A percentile compares a stretch with the other conserved stretches of the same genome.
phyloP scores from a whole-genome alignment of 2,329 filamentous ascomycete genomes.

The Cladorrhinum sp. region DNA sequence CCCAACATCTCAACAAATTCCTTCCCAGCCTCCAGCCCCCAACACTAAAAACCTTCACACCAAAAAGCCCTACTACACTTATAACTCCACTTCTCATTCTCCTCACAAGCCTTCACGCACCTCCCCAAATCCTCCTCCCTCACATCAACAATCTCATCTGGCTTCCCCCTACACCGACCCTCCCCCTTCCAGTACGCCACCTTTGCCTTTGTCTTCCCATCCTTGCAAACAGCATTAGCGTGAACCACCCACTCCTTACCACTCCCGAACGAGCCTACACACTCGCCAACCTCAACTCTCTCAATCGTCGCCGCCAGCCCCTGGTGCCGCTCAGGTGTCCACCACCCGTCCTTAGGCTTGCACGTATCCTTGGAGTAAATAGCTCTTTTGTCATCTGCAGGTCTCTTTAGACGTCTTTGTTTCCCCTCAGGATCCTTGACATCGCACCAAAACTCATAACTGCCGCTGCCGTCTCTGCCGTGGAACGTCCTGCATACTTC shows the following conservation, averaged over 20 bases:
- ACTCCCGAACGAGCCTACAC: not conserved
- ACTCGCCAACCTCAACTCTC: not conserved
- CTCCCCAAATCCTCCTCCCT: not conserved
- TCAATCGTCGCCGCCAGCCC: not conserved
- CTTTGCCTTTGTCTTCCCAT: not conserved
- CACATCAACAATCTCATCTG: not conserved
- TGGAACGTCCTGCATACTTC: not conserved
- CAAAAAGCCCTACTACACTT: not conserved
- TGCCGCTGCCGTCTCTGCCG: not conserved
- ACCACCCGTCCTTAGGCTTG: not conserved
- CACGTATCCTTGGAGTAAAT: not conserved
- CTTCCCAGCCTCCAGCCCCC: too few relatives aligned
- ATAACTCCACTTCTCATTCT: not conserved
- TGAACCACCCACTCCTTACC: not conserved
- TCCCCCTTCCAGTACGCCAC: not conserved
- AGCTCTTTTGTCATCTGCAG: not conserved
- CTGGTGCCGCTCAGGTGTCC: not conserved
- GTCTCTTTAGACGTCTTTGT: not conserved
- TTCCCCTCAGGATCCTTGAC: not conserved
- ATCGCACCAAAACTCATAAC: not conserved
- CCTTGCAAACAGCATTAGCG: not conserved
- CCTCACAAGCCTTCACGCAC: not conserved
- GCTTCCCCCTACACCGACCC: not conserved
- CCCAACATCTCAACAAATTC: too few relatives aligned
- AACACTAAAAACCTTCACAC: not conserved